Evolutionary conservation across 1,284 basidiomycete genomes (phyloP), one percentile per base, ranked within the genome.

Genomic region (Leccinum solheimii): DNA sequence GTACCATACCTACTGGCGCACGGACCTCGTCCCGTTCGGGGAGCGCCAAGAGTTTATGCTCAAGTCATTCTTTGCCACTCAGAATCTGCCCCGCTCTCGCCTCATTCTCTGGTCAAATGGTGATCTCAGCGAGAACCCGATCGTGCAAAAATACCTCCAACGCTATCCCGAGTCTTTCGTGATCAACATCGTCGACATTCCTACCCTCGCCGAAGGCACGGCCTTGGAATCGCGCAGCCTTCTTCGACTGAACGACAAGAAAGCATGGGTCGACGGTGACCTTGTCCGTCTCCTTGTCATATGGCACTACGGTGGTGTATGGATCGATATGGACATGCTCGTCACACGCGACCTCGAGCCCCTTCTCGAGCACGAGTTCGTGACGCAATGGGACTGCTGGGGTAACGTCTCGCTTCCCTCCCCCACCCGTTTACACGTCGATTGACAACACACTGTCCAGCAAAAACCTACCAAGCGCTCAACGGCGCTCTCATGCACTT

Each of bases 361-460:
- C 5, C 78, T 97, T 59, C 78, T 91, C 7, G 95, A 97, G 75
- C 90, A 92, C 70, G 95, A 98, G 75, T 98, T 95, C 74, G 91
- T 97, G 11, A 94, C 91, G 1, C 94, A 97, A 73, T 97, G 95
- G 95, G 95, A 97, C 72, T 97, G 95, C 73, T 96, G 95, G 72
- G 92, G 94, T 95, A 72, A 77, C 27, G 58, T 57, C 54, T 23
- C 19, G 7, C 5, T 57, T 40, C 9, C 43, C 45, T 40, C 13
- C 43, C 45, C 9, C 55, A 10, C 19, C 19, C 7, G 10, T 45
- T 45, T 27, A 48, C 9, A 55, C 43, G 30, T 21, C 10, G 45
- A 26, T 58, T 62, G 56, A 66, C 58, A 10, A 43, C 11, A 40
- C n/a, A 1, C 4, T 2, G 16, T 1, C 19, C 72, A 93, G 92